Base-by-base conservation (phyloP, 2,329 filamentous ascomycete species). In the Aureobasidium pullulans region DNA sequence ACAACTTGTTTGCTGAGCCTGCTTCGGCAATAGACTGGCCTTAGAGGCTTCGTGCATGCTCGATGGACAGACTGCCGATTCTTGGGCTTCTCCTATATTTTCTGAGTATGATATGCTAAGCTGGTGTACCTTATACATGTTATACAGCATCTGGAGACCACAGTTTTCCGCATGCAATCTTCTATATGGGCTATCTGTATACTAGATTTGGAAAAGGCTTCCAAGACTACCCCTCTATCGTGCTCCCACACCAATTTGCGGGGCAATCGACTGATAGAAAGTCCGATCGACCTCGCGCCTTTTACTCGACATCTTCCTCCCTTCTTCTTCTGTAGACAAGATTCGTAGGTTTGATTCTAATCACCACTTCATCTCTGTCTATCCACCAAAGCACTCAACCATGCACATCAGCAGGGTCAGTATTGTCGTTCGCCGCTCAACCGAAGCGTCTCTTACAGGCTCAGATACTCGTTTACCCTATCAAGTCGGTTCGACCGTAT, bases 401-500 rank as follows among this genome's bases (percentile, higher is more conserved):
- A 70, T 72, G 69, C 68, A 63, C 42, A 70, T 73, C 60, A 68
- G 66, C 57, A 69, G 70, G 62, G 71, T 71, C 62, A 46, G 65
- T 60, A 44, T 13, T 7, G 4, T 11, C 9, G 16, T 6, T 57
- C 16, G 32, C 8, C 46, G 44, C 60, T 65, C n/a, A 64, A 40
- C 52, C 15, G n/a, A 9, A 39, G 3, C 34, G 5, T 43, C 13
- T 57, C 52, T 57, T 5, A 57, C 32, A 23, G 34, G 19, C 28
- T 15, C 10, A 77, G 71, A 72, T 79, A 13, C 76, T 76, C 60
- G 69, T 73, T 6, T 79, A 79, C 60, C 77, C 77, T 2, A 76
- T 79, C 68, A 79, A 79, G 64, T 75, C 75, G 13, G 68, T 79
- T 6, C 72, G 75, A 15, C 70, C 67, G 2, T 69, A 73, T 5